Conservation (phyloP, 1,284 basidiomycete genomes). For the Gymnopus androsaceus region DNA sequence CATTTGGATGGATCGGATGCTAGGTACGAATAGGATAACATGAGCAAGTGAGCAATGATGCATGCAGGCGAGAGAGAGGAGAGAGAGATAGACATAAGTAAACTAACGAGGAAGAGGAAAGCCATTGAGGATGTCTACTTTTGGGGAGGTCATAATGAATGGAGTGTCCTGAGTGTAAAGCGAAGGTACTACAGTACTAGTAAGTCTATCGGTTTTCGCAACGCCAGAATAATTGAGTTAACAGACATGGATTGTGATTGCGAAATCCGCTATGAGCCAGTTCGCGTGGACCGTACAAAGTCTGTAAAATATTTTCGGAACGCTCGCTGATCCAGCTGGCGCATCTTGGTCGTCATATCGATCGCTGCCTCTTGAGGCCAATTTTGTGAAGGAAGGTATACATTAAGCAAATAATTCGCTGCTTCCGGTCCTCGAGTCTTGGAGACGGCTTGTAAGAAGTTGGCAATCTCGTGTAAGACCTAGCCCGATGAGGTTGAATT, state of each 20-base stretch:
- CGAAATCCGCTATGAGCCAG: constrained; percentile 1
- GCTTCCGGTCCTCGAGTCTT: constrained; percentile 84
- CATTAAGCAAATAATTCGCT: constrained; percentile 76
- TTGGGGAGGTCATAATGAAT: not conserved
- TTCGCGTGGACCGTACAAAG: constrained; percentile 69
- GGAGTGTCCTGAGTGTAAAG: too few species aligned
- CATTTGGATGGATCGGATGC: not conserved
- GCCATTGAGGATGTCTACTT: not conserved
- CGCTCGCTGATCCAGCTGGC: constrained; percentile 76
- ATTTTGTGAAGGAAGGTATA: constrained; percentile 86
- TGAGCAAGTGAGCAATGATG: constrained; percentile 1
- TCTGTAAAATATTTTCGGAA: constrained; percentile 92
- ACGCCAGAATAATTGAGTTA: too few species aligned
- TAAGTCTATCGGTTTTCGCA: too few species aligned
- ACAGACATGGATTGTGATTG: too few species aligned
- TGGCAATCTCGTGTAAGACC: constrained; percentile 88
- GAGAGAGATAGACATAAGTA: not conserved
- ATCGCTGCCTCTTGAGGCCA: constrained; percentile 81
- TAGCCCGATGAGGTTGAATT: constrained; percentile 33
- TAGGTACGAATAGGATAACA: not conserved
- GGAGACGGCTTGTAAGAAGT: constrained; percentile 79
- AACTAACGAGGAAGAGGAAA: not conserved
- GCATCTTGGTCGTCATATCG: constrained; percentile 79
- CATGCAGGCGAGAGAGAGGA: not conserved
- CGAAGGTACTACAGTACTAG: too few species aligned